Evolutionary conservation across 345 rosid species (phyloP).

Genomic region (Acer yangbiense): DNA sequence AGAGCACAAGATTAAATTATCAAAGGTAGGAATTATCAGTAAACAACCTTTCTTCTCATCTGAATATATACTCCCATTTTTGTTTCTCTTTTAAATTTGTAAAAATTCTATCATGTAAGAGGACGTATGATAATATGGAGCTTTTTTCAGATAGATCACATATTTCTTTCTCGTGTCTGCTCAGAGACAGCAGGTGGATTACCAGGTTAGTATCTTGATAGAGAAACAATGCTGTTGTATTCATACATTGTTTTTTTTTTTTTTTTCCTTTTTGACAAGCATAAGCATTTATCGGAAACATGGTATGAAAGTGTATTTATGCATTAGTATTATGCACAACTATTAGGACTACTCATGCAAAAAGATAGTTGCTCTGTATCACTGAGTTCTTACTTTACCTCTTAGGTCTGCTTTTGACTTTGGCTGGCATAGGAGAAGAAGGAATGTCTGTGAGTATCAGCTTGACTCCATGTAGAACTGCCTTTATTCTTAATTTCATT

Average conservation of each 20-base stretch:
- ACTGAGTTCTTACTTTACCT: constrained; percentile 15
- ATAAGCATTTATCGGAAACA: not conserved
- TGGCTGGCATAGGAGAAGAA: constrained; percentile 94
- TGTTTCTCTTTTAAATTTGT: not conserved
- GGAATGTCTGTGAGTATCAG: constrained; percentile 80
- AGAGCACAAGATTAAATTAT: constrained; percentile 86
- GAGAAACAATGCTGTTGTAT: not conserved
- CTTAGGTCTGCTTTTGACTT: constrained; percentile 79
- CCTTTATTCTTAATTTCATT: constrained; percentile 6
- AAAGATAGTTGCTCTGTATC: constrained; percentile 9
- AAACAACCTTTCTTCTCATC: not conserved
- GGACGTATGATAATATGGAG: constrained; percentile 14
- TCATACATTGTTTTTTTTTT: not conserved
- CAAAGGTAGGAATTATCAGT: constrained; percentile 56
- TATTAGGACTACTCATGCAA: constrained; percentile 6
- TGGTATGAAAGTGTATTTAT: not conserved
- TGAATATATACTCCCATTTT: not conserved
- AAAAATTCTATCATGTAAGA: constrained; percentile 11
- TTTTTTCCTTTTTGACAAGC: not conserved
- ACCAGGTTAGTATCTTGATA: constrained; percentile 62
- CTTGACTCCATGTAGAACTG: constrained; percentile 18
- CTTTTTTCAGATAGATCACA: constrained; percentile 77
- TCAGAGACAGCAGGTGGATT: constrained; percentile 97
- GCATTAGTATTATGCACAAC: not conserved
- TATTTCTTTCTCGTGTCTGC: constrained; percentile 94